Evolutionary conservation across 148 eudicot genomes (phyloP).

Genomic region (Fallopia convolvulus): DNA sequence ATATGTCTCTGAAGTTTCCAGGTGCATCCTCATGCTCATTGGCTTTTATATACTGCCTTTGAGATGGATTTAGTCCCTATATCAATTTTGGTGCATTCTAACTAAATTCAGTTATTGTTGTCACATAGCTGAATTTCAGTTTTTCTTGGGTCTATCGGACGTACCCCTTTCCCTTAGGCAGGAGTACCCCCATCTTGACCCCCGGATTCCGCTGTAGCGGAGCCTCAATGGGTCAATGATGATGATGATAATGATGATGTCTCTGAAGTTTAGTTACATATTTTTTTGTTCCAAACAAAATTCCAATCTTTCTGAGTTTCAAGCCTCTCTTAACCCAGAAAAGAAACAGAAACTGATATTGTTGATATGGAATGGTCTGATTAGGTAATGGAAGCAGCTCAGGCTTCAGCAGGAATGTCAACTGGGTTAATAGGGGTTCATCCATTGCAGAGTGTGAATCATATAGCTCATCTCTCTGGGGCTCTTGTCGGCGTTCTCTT

Average conservation of each 20-base stretch:
- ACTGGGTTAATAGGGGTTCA: constrained; percentile 33
- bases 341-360: background rate
- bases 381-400: constrained; percentile 93
- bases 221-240: too few relatives aligned
- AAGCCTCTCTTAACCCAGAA: background rate
- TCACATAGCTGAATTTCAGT: too few relatives aligned
- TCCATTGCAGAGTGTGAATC: constrained; percentile 50
- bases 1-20: background rate
- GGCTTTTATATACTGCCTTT: too few relatives aligned
- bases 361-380: constrained; percentile 4
- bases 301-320: background rate
- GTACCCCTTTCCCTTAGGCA: too few relatives aligned
- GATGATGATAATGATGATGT: too few relatives aligned
- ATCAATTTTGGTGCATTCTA: too few relatives aligned
- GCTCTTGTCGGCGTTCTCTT: constrained; percentile 72
- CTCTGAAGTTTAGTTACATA: background rate
- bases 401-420: constrained; percentile 66
- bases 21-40: too few relatives aligned
- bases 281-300: background rate
- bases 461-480: constrained; percentile 82
- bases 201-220: too few relatives aligned
- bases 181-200: too few relatives aligned
- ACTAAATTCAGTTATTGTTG: too few relatives aligned
- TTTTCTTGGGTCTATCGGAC: too few relatives aligned
- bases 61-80: too few relatives aligned